Base-by-base conservation (phyloP, 805 yeast genomes). In the Cephaloascus fragrans region DNA sequence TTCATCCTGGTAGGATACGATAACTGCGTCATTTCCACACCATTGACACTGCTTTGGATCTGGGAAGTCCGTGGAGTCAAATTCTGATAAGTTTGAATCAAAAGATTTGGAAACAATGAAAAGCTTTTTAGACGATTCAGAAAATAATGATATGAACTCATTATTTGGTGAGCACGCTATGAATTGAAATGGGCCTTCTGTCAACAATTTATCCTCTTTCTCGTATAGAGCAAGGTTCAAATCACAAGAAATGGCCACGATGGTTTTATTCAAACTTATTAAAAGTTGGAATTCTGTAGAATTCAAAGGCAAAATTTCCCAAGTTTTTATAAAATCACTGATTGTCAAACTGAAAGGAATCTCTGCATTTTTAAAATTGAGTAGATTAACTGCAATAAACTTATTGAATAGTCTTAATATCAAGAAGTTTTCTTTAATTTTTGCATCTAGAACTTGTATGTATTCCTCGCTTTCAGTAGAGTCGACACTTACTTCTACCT, bases 21-120 rank as follows among this genome's bases (percentile, higher is more conserved):
- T 77, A 1, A 89, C 77, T 0, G 93, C 86, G 57, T 87, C 95
- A 47, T 80, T 77, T 0, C 90, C 86, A 53, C 96, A 82, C 97
- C 97, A 93, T 41, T 68, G 69, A 16, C 84, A 59, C 42, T 71
- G 69, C 33, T 50, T 55, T 0, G 82, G 78, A 0, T 48, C 42
- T 4, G 57, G 39, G 19, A 56, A 51, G 43, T 66, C 68, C 34
- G 73, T 61, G 6, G 67, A 53, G 42, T 62, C 68, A 48, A 65
- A 71, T 36, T 66, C 71, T 34, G 70, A 56, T 14, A 75, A 57
- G 4, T 63, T 58, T 23, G 61, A 61, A 40, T 64, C 58, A 41
- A 76, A 72, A 39, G 63, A 69, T 33, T 61, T 56, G 38, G 77
- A 70, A 18, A 70, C 55, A 5, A 84, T 77, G 40, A 65, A 71